phyloP scores from a whole-genome alignment of 2,329 filamentous ascomycete genomes.

The Capronia coronata region DNA sequence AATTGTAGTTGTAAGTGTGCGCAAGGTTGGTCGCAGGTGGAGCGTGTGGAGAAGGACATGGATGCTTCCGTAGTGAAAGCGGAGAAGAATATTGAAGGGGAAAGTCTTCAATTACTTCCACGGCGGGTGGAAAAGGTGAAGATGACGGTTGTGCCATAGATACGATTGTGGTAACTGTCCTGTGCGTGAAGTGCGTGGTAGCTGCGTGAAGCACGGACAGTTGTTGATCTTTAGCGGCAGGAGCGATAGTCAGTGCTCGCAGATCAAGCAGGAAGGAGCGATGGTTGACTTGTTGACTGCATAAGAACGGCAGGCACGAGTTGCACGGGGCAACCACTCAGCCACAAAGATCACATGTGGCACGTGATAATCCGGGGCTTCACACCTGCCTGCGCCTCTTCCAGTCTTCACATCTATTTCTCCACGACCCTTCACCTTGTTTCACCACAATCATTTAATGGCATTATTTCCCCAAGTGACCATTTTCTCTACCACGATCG shows the following conservation, averaged over 20 bases:
- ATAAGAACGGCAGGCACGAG: neutral
- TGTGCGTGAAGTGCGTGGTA: conserved; percentile 1
- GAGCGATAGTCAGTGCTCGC: neutral
- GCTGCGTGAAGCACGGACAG: conserved; percentile 7
- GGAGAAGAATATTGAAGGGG: conserved; percentile 24
- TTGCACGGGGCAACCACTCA: neutral
- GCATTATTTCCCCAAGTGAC: conserved; percentile 27
- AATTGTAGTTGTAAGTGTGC: conserved; percentile 20
- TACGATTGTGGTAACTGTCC: neutral
- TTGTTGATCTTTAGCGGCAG: neutral
- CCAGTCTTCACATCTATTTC: no score
- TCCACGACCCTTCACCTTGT: no score
- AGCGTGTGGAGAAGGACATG: conserved; percentile 10
- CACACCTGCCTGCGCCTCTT: no score
- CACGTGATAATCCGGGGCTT: neutral
- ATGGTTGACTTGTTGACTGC: neutral
- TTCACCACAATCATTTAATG: neutral
- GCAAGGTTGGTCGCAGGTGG: conserved; percentile 5
- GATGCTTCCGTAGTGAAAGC: conserved; percentile 22
- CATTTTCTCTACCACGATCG: conserved; percentile 24
- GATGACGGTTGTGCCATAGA: neutral
- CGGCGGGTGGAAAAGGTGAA: neutral
- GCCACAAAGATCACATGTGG: neutral
- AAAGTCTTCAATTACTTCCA: conserved; percentile 7
- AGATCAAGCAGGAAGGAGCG: neutral